Conservation (phyloP, 441 rosid genomes). For the Breynia disticha region DNA sequence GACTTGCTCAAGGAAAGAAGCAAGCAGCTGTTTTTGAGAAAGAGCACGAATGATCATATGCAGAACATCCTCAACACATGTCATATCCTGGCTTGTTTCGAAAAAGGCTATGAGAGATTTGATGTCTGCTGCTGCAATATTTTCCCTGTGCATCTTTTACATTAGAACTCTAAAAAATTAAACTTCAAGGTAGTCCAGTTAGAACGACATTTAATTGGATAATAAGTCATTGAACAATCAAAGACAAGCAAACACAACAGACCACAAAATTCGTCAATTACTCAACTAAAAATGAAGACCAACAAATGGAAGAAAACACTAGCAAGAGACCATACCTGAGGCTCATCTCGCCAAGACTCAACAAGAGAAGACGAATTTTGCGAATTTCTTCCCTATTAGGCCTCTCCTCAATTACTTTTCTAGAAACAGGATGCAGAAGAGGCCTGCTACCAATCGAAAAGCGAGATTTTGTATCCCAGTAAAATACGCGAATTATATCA, state of each 20-base stretch:
- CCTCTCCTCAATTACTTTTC: conserved; percentile 61
- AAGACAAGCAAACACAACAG: too few relatives aligned
- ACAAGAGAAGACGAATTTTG: conserved; percentile 88
- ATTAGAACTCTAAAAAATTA: conserved; percentile 3
- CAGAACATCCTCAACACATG: conserved; percentile 89
- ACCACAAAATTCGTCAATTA: too few relatives aligned
- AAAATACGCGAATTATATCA: conserved; percentile 74
- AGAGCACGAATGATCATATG: conserved; percentile 93
- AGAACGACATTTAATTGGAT: not conserved
- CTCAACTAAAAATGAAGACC: conserved; percentile 8
- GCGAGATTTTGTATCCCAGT: conserved; percentile 82
- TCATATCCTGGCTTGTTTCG: conserved; percentile 87
- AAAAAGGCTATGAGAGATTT: conserved; percentile 76
- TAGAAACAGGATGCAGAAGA: conserved; percentile 63
- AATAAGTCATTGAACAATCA: not conserved
- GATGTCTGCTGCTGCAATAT: conserved; percentile 55
- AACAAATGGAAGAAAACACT: conserved; percentile 14
- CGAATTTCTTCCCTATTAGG: conserved; percentile 82
- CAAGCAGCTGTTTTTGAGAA: conserved; percentile 66
- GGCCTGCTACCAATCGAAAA: conserved; percentile 71
- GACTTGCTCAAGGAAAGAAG: conserved; percentile 85
- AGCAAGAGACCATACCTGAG: conserved; percentile 46
- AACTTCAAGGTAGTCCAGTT: not conserved
- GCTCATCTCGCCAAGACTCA: conserved; percentile 99
- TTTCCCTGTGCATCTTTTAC: conserved; percentile 55